A percentile compares a stretch with the other conserved stretches of the same genome.
phyloP scores from a whole-genome alignment of 306 rosid species.

The Acacia confusa region DNA sequence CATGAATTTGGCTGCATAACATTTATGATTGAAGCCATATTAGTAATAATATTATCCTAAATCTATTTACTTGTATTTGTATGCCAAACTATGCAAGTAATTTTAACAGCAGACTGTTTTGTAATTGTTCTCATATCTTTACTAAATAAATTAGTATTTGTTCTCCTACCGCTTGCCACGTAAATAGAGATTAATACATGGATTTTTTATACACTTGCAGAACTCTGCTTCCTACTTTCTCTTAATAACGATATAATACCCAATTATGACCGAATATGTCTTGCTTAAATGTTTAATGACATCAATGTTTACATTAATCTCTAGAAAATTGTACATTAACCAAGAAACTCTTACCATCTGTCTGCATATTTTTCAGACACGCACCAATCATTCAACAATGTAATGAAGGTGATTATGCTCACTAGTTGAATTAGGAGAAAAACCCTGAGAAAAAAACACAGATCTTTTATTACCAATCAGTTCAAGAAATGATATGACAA shows the following conservation, averaged over 20 bases:
- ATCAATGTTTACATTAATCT: background rate
- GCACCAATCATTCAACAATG: constrained; percentile 80
- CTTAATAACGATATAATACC: background rate
- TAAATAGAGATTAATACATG: constrained; percentile 4
- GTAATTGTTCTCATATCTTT: background rate
- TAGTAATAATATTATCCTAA: constrained; percentile 17
- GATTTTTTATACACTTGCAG: background rate
- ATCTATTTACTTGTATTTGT: constrained; percentile 29
- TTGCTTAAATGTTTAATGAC: background rate
- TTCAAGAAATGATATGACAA: constrained; percentile 16
- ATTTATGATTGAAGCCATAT: constrained; percentile 14
- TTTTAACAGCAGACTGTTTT: background rate
- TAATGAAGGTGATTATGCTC: constrained; percentile 92
- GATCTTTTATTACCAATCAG: background rate
- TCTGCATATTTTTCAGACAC: constrained; percentile 63
- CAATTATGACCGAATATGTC: background rate
- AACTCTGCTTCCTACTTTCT: background rate
- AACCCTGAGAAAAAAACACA: constrained; percentile 59
- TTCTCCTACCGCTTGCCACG: constrained; percentile 1
- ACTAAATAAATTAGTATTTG: background rate
- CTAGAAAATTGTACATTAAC: background rate
- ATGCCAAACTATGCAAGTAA: constrained; percentile 8
- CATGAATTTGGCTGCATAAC: constrained; percentile 81
- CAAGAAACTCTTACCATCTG: constrained; percentile 70
- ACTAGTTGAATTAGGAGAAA: constrained; percentile 92